Conservation (phyloP, 257 asterid genomes). For the Jacaranda copaia region DNA sequence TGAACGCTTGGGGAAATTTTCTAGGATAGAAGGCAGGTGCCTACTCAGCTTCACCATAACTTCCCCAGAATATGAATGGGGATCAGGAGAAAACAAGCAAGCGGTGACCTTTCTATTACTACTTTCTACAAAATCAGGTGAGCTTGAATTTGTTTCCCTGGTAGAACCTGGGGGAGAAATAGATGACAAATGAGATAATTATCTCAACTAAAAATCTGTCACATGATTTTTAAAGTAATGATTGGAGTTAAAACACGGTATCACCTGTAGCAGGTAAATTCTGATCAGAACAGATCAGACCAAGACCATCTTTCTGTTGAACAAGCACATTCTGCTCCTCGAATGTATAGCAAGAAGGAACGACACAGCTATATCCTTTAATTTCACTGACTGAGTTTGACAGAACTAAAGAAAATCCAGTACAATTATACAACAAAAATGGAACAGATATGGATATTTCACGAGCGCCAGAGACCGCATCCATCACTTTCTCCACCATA, state of each 20-base stretch:
- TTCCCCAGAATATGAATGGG: conserved; percentile 72
- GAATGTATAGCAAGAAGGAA: conserved; percentile 83
- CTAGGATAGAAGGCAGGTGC: conserved; percentile 54
- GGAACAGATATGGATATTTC: conserved; percentile 85
- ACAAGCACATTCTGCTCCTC: conserved; percentile 59
- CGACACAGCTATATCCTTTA: conserved; percentile 67
- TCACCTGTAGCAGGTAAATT: conserved; percentile 54
- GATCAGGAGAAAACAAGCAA: conserved; percentile 89
- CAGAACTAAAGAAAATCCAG: conserved; percentile 84
- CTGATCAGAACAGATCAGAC: conserved; percentile 64
- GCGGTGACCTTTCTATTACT: conserved; percentile 58
- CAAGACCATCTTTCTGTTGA: conserved; percentile 76
- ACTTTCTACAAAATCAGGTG: conserved; percentile 51
- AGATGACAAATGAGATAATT: conserved; percentile 37
- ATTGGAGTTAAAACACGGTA: conserved; percentile 36
- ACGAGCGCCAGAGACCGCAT: conserved; percentile 96
- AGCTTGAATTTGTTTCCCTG: conserved; percentile 48
- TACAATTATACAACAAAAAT: conserved; percentile 84
- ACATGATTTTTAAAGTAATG: conserved; percentile 35
- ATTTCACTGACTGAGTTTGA: conserved; percentile 64
- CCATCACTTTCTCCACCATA: conserved; percentile 89
- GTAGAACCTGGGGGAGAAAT: conserved; percentile 46
- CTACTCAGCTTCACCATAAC: conserved; percentile 72
- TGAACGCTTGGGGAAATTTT: conserved; percentile 54
- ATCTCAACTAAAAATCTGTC: conserved; percentile 23